Conservation (phyloP, 2,329 filamentous ascomycete genomes). For the Aspergillus sp. region DNA sequence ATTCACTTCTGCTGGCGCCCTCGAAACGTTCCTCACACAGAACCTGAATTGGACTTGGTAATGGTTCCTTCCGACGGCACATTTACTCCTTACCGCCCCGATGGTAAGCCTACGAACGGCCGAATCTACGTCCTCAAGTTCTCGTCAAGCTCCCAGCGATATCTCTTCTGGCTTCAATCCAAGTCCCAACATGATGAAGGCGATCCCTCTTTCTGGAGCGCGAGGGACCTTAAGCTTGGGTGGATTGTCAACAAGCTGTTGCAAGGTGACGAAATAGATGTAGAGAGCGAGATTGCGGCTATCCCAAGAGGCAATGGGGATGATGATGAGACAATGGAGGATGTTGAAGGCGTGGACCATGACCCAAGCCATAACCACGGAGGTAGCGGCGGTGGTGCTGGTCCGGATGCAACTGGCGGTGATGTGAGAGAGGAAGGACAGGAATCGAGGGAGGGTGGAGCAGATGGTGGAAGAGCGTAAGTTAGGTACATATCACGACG, state of each 20-base stretch:
- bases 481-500: conserved; percentile 76
- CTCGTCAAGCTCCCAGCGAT: conserved; percentile 81
- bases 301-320: conserved; percentile 59
- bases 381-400: conserved; percentile 74
- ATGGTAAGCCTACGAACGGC: conserved; percentile 70
- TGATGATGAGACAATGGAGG: conserved; percentile 76
- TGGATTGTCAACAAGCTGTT: conserved; percentile 81
- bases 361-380: conserved; percentile 58
- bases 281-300: conserved; percentile 68
- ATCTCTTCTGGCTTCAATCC: conserved; percentile 96
- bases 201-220: conserved; percentile 77
- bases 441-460: conserved; percentile 84
- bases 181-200: conserved; percentile 72
- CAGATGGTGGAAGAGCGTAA: conserved; percentile 99
- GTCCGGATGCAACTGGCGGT: conserved; percentile 82
- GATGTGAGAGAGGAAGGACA: conserved; percentile 90
- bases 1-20: conserved; percentile 97
- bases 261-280: conserved; percentile 85
- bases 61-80: conserved; percentile 90
- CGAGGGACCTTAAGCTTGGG: conserved; percentile 81
- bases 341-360: conserved; percentile 64
- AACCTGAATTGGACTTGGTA: conserved; percentile 82
- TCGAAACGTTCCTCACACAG: conserved; percentile 66
- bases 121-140: conserved; percentile 95
- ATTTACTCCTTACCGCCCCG: conserved; percentile 76